Evolutionary conservation across 2,329 filamentous ascomycete genomes (phyloP).

Genomic region (Pyrenophora seminiperda): DNA sequence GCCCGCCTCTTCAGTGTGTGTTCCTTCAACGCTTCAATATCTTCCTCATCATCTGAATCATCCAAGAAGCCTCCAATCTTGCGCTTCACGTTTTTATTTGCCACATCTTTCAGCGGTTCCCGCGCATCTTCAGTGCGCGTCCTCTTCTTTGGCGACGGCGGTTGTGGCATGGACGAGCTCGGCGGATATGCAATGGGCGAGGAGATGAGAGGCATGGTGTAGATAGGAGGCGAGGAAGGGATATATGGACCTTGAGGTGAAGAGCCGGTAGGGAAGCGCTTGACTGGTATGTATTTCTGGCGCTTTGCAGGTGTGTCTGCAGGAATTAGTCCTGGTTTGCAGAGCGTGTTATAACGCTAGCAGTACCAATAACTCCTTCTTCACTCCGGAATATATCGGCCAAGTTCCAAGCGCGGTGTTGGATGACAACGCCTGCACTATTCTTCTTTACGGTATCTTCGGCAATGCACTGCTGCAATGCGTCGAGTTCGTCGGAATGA

Average conservation of each 20-base stretch:
- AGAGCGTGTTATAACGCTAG: slow-evolving; percentile 3
- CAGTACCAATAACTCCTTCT: slow-evolving; percentile 48
- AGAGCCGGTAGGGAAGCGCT: slow-evolving; percentile 18
- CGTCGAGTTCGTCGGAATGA: slow-evolving; percentile 56
- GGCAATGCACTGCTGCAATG: slow-evolving; percentile 48
- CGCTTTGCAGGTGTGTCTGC: slow-evolving; percentile 43
- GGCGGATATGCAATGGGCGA: slow-evolving; percentile 63
- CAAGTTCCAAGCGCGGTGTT: slow-evolving; percentile 56
- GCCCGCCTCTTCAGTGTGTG: slow-evolving; percentile 46
- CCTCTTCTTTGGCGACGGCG: slow-evolving; percentile 47
- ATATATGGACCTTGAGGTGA: slow-evolving; percentile 17
- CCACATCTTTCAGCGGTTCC: slow-evolving; percentile 43
- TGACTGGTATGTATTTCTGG: slow-evolving; percentile 12
- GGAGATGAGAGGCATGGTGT: slow-evolving; percentile 66
- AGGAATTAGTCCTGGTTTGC: slow-evolving; percentile 25
- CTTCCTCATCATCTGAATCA: slow-evolving; percentile 51
- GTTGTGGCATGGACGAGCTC: slow-evolving; percentile 52
- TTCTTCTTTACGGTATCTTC: slow-evolving; percentile 53
- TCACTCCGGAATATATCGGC: slow-evolving; percentile 58
- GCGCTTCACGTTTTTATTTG: slow-evolving; percentile 43
- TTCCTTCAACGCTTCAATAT: slow-evolving; percentile 47
- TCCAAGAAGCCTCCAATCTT: slow-evolving; percentile 47
- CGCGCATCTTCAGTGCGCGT: slow-evolving; percentile 39
- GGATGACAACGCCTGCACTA: slow-evolving; percentile 55
- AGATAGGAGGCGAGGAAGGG: slow-evolving; percentile 54